Conservation (phyloP, 208 protist species). For the Trypanosoma caninum region DNA sequence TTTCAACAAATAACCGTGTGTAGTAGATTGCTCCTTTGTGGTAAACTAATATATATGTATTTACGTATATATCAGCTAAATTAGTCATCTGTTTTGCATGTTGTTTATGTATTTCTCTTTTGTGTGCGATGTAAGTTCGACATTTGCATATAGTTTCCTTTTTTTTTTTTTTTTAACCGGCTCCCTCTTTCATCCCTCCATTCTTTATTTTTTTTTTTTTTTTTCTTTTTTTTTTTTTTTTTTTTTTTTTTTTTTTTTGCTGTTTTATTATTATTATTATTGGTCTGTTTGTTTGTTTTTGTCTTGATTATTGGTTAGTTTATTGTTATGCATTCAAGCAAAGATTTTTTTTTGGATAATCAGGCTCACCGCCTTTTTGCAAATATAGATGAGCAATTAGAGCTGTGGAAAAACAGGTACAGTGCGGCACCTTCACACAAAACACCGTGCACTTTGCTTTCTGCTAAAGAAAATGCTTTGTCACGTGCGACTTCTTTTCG, state of each 20-base stretch:
- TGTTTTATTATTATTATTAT: constrained; percentile 1
- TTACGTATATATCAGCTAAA: constrained; percentile 14
- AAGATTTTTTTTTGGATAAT: neutral
- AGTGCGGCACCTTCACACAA: neutral
- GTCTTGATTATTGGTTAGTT: neutral
- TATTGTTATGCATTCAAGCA: constrained; percentile 1
- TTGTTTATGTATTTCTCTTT: no score
- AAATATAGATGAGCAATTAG: constrained; percentile 16
- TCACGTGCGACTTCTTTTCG: neutral
- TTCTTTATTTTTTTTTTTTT: constrained; percentile 8
- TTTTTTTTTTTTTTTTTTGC: neutral
- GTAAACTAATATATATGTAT: constrained; percentile 22
- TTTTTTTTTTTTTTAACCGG: neutral
- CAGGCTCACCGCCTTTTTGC: constrained; percentile 3
- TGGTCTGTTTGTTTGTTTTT: constrained; percentile 16
- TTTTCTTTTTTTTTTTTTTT: constrained; percentile 1
- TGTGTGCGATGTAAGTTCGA: constrained; percentile 22
- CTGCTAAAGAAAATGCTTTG: neutral
- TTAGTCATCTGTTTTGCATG: no score
- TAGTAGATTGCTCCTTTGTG: no score
- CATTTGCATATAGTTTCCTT: neutral
- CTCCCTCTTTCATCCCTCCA: neutral
- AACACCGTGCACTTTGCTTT: neutral
- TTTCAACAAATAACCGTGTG: no score
- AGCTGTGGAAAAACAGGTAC: constrained; percentile 20